These are phyloP conservation scores for Colletotrichum magnum DNA, from an alignment of 2,329 filamentous ascomycete species.

Conservation along the genomic window DNA sequence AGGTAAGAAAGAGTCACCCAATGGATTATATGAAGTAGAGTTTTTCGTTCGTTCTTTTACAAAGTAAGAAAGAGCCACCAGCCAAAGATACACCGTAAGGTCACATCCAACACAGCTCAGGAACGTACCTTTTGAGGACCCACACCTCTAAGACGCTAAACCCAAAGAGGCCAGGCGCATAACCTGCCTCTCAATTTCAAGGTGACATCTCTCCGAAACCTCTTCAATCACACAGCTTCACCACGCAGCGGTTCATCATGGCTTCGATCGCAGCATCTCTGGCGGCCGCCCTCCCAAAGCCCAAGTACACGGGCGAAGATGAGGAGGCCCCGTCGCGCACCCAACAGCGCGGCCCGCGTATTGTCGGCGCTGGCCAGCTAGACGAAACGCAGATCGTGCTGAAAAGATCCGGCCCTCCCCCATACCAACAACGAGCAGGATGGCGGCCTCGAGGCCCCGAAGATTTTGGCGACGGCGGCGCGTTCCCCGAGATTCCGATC, in stretches of 20 bases:
- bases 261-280: slow-evolving; percentile 79
- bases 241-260: slow-evolving; percentile 62
- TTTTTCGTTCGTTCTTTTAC: too few relatives aligned
- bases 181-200: slow-evolving; percentile 41
- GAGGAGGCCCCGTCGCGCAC: slow-evolving; percentile 82
- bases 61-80: too few relatives aligned
- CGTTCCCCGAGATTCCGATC: slow-evolving; percentile 93
- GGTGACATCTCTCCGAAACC: slow-evolving; percentile 38
- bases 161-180: slow-evolving; percentile 26
- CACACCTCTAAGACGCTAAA: slow-evolving; percentile 14
- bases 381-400: slow-evolving; percentile 90
- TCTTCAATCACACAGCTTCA: slow-evolving; percentile 31
- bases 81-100: too few relatives aligned
- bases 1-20: too few relatives aligned
- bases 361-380: slow-evolving; percentile 83
- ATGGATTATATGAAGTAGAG: too few relatives aligned
- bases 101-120: background rate
- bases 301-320: slow-evolving; percentile 91
- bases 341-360: slow-evolving; percentile 84
- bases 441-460: slow-evolving; percentile 92
- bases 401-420: slow-evolving; percentile 85
- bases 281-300: slow-evolving; percentile 85
- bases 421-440: slow-evolving; percentile 88
- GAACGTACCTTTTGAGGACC: slow-evolving; percentile 14
- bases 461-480: slow-evolving; percentile 96